Evolutionary conservation across 1,284 basidiomycete species (phyloP), one percentile per base, ranked within the genome.

Genomic region (Cryptococcus hybrid): DNA sequence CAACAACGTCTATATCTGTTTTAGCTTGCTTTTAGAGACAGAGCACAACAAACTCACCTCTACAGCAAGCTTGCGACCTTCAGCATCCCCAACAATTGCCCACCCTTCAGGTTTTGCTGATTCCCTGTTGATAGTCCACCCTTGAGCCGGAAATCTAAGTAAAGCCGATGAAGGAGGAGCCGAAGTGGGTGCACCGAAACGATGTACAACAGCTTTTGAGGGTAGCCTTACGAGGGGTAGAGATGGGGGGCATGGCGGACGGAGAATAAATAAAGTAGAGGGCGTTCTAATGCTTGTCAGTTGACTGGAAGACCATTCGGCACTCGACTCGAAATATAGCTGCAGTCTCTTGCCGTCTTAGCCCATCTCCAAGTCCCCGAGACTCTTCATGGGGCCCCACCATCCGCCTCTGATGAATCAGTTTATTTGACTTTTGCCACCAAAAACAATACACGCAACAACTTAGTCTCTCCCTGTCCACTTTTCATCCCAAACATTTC

Each of bases 21-120:
- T 53, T 5, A 53, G 37, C 34, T 18, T 36, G 37, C 5, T 13
- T 4, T 47, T 13, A 18, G 24, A 34, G 2, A 24, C 7, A 7
- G 37, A 47, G 15, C 8, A 7, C 3, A 30, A 30, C 15, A 3
- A 9, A 57, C 79, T 54, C 66, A 88, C 88, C 80, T 87, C 83
- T 52, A 90, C 82, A 18, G 88, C 67, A 68, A 35, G 80, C 74
- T 68, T 85, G 84, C 68, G 82, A 79, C 62, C 82, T 78, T 59
- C 85, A 7, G 82, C 67, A 59, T 78, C 72, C 0, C 78, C 84
- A 6, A 89, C 80, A 15, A 90, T 80, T 0, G 86, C 88, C 88
- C 89, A 89, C n/a, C 81, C 85, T 61, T 70, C 67, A 11, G 52
- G 52, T 24, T 48, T 43, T 18, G 49, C 13, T 5, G 11, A 18